Evolutionary conservation across 768 basidiomycete genomes (phyloP), one percentile per base, ranked within the genome.

Genomic region (Pleurotus citrinopileatus): DNA sequence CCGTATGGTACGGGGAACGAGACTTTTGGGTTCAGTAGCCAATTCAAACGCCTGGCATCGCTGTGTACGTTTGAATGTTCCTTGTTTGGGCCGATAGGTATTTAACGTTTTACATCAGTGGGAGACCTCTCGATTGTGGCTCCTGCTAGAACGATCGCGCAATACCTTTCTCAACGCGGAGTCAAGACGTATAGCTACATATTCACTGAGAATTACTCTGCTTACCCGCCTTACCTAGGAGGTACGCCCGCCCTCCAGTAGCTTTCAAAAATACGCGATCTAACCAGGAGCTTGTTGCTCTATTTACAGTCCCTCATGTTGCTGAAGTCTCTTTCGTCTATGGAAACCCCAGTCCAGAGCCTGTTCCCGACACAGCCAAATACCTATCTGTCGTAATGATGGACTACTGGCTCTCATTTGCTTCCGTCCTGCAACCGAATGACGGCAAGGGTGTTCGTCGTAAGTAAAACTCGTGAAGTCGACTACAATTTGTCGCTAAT

Each of bases 391-490:
- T 44, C 3, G 15, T 57, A 13, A 76, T 76, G 75, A 66, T 67
- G 13, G 72, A 77, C 25, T 76, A 76, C 42, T 77, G 75, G 76
- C 60, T 78, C n/a, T 77, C 76, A 1, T 78, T 78, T 52, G 71
- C 72, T 1, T 72, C 70, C 2, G 72, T 70, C 27, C 60, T 77
- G 23, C 66, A 71, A 20, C 75, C 76, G n/a, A 77, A 77, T 45
- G 75, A 78, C 47, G 71, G 72, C 3, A 65, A 60, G n/a, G 76
- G 75, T 12, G 46, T 60, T 22, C 40, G 53, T 3, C 70, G 73
- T 74, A 63, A 8, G 58, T 62, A 4, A n/a, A n/a, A n/a, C n/a
- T n/a, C n/a, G n/a, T n/a, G n/a, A n/a, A n/a, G n/a, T n/a, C n/a
- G n/a, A n/a, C n/a, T n/a, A n/a, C n/a, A n/a, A n/a, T n/a, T n/a